Evolutionary conservation across 495 filamentous ascomycete genomes (phyloP).

Genomic region (Aspergillus ellipticus): DNA sequence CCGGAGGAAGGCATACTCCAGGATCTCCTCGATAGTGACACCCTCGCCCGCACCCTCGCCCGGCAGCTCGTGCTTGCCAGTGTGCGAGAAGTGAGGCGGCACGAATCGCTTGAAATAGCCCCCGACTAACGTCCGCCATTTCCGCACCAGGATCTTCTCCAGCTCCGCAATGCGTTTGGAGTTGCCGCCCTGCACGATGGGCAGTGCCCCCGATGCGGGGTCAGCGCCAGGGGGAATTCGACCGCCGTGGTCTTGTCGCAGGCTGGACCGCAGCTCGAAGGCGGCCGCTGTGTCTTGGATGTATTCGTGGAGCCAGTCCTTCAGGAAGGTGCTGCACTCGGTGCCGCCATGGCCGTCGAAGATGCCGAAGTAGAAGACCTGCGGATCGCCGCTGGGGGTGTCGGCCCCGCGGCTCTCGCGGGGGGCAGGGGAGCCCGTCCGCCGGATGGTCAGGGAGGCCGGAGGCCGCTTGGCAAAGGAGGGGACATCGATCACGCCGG

Average conservation of each 20-base stretch:
- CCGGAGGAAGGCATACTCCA: conserved; percentile 88
- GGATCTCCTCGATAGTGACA: conserved; percentile 46
- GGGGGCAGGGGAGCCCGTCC: conserved; percentile 21
- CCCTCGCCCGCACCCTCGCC: conserved; percentile 9
- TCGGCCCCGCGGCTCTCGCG: conserved; percentile 56
- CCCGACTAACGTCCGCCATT: conserved; percentile 80
- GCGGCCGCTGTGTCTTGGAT: conserved; percentile 72
- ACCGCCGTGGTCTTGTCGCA: conserved; percentile 31
- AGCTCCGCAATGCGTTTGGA: conserved; percentile 43
- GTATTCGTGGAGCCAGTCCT: conserved; percentile 80
- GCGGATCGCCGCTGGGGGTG: conserved; percentile 78
- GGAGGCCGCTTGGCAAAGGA: conserved; percentile 84
- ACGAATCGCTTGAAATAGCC: conserved; percentile 91
- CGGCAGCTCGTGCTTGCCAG: conserved; percentile 15
- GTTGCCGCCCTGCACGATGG: conserved; percentile 40
- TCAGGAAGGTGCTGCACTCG: conserved; percentile 83
- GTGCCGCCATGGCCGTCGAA: conserved; percentile 95
- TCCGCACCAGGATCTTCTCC: conserved; percentile 63
- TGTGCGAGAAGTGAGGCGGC: conserved; percentile 59
- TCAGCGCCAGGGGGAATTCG: conserved; percentile 10
- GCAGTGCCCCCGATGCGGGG: conserved; percentile 20
- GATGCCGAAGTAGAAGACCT: conserved; percentile 94
- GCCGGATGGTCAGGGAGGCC: conserved; percentile 56
- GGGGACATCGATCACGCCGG: conserved; percentile 86
- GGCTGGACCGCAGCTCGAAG: conserved; percentile 71